phyloP scores from a whole-genome alignment of 179 eudicot genomes.

The Camellia oleifera region DNA sequence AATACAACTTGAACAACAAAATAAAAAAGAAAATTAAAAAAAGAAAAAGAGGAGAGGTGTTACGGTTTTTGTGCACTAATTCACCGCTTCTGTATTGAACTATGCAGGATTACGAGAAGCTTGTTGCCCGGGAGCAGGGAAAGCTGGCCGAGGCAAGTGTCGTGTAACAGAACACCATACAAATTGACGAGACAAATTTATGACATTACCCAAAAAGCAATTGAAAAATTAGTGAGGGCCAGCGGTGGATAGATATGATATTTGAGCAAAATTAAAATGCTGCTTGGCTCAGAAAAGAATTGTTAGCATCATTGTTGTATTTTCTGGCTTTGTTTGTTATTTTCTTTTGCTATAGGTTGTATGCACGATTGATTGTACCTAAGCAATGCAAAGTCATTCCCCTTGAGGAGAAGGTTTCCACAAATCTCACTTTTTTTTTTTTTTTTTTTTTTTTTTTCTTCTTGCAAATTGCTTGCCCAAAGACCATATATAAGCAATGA shows the following conservation, averaged over 20 bases:
- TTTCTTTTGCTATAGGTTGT: too few relatives aligned
- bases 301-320: too few relatives aligned
- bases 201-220: neutral
- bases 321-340: too few relatives aligned
- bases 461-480: too few relatives aligned
- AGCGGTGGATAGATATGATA: neutral
- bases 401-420: too few relatives aligned
- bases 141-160: conserved; percentile 53
- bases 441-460: too few relatives aligned
- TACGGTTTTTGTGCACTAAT: neutral
- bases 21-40: neutral
- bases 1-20: neutral
- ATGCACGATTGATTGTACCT: too few relatives aligned
- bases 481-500: too few relatives aligned
- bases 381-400: too few relatives aligned
- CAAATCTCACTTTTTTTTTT: too few relatives aligned
- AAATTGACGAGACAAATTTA: neutral
- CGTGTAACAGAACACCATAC: conserved; percentile 22
- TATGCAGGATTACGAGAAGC: conserved; percentile 66
- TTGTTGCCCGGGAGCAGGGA: conserved; percentile 41
- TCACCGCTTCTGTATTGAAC: neutral
- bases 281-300: neutral
- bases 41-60: neutral
- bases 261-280: neutral
- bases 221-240: neutral